Percentiles rank a stretch among this genome's conserved stretches.
Evolutionary conservation across 768 basidiomycete genomes (phyloP).

Genomic region (Collybia mongolica): DNA sequence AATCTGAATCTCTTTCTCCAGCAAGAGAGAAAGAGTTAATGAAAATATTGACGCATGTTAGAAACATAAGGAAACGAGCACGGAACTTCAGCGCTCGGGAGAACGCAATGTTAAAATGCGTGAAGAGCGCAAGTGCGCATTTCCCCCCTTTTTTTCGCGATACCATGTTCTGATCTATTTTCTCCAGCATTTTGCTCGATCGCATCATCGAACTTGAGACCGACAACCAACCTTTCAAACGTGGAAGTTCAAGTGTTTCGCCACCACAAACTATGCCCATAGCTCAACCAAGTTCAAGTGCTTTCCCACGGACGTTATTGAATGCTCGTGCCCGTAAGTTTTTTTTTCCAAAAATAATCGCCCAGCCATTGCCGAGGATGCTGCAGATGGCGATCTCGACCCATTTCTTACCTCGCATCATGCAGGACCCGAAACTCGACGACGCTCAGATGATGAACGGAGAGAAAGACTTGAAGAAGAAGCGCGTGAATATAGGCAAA

Average conservation of each 20-base stretch:
- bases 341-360: slow-evolving; percentile 46
- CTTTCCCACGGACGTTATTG: slow-evolving; percentile 48
- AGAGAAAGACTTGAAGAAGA: slow-evolving; percentile 45
- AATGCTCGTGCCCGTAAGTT: slow-evolving; percentile 39
- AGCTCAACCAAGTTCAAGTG: slow-evolving; percentile 40
- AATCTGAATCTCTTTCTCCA: slow-evolving; percentile 20
- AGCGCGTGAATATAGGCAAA: slow-evolving; percentile 35
- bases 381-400: slow-evolving; percentile 45
- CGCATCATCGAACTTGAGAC: slow-evolving; percentile 62
- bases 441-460: slow-evolving; percentile 42
- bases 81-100: slow-evolving; percentile 57
- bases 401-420: slow-evolving; percentile 44
- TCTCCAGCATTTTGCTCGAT: slow-evolving; percentile 48
- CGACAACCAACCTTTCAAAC: slow-evolving; percentile 29
- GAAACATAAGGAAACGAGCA: slow-evolving; percentile 59
- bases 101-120: slow-evolving; percentile 63
- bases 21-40: slow-evolving; percentile 24
- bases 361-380: slow-evolving; percentile 44
- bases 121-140: slow-evolving; percentile 61
- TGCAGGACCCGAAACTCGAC: slow-evolving; percentile 41
- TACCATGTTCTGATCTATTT: slow-evolving; percentile 1
- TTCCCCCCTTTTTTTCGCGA: slow-evolving; percentile 1
- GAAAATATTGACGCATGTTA: slow-evolving; percentile 30
- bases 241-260: slow-evolving; percentile 16
- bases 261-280: slow-evolving; percentile 12